phyloP scores from a whole-genome alignment of 768 basidiomycete species.

The Kwoniella dejecticola region DNA sequence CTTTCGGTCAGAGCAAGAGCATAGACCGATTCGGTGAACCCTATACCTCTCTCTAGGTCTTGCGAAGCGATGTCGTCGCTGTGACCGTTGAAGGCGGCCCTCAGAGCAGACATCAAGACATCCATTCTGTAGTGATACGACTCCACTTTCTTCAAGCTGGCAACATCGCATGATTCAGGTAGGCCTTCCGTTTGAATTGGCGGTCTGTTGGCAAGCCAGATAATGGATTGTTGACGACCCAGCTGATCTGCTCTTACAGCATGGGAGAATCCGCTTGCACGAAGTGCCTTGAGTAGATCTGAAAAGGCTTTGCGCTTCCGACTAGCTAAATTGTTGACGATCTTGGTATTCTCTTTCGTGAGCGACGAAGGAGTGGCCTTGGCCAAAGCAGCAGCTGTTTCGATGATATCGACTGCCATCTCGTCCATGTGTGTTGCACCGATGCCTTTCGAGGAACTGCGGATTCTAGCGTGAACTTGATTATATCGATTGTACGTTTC shows the following conservation, averaged over 20 bases:
- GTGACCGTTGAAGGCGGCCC: conserved; percentile 67
- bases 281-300: conserved; percentile 85
- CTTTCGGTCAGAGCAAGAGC: conserved; percentile 67
- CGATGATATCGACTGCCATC: conserved; percentile 63
- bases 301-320: conserved; percentile 89
- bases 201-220: conserved; percentile 37
- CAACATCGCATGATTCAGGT: conserved; percentile 5
- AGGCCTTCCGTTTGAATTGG: conserved; percentile 17
- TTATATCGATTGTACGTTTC: conserved; percentile 58
- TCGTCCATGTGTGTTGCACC: conserved; percentile 59
- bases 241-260: conserved; percentile 73
- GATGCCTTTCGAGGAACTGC: conserved; percentile 54
- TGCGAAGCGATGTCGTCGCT: conserved; percentile 81
- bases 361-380: conserved; percentile 58
- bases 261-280: conserved; percentile 71
- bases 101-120: conserved; percentile 67
- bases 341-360: conserved; percentile 61
- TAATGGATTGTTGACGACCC: conserved; percentile 53
- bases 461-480: conserved; percentile 63
- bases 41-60: conserved; percentile 77
- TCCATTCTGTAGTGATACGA: conserved; percentile 60
- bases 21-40: conserved; percentile 77
- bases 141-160: conserved; percentile 29
- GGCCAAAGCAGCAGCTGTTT: conserved; percentile 54
- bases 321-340: conserved; percentile 68